Evolutionary conservation across 495 filamentous ascomycete species (phyloP), one percentile per base, ranked within the genome.

Genomic region (Neurospora tetrasperma): DNA sequence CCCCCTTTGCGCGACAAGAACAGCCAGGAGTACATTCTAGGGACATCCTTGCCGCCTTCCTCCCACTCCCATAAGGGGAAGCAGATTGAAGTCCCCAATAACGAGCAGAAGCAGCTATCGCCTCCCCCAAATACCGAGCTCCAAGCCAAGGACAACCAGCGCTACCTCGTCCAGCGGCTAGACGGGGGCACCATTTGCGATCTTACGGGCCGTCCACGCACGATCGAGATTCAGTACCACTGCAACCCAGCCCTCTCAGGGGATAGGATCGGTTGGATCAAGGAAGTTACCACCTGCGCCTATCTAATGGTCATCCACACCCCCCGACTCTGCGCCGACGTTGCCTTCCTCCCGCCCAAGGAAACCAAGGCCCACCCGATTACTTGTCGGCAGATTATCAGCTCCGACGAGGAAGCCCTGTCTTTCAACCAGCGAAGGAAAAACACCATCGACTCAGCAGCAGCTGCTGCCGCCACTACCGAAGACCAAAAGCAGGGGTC

Each of bases 251-350:
- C 92, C 74, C 76, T 83, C 14, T 89, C 86, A 7, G 83, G 87
- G 23, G 95, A 98, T 80, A 90, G 91, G 9, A 98, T 98, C 74
- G 92, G 90, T 66, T 94, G 92, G 88, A 96, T 99, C 83, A 99
- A 99, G 78, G 96, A 99, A 79, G 86, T 97, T 5, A 91, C 90
- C 10, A 98, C 94, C 10, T 99, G 96, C 82, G 90, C 93, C 31
- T 99, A 99, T 75, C 83, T 98, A 54, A 97, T 99, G 93, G 89
- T 97, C 1, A 89, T 99, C 70, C 92, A 98, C 79, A 99, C 96
- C 0, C 93, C 96, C 4, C 89, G 95, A 2, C 89, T 99, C 62
- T 99, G 96, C 81, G 90, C 92, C 78, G 96, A 99, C 75, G 89
- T 94, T 31, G 94, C 95, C 7, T 99, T 99, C 81, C 85, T 93